Conservation (phyloP, 2,329 filamentous ascomycete genomes). For the Sclerotinia borealis region DNA sequence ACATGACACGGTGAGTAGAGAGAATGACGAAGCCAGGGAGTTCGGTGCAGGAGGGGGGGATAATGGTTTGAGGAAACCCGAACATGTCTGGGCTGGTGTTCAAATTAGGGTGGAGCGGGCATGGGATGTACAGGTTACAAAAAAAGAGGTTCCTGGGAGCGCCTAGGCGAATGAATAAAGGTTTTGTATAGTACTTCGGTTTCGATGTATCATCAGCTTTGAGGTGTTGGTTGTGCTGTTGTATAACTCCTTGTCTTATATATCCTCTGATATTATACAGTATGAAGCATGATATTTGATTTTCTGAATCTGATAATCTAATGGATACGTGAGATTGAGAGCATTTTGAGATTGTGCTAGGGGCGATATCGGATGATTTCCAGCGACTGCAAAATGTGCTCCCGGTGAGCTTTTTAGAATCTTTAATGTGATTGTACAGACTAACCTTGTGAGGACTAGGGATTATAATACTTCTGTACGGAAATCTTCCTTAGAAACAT, state of each 20-base stretch:
- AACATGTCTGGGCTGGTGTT: neutral
- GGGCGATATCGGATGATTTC: no score
- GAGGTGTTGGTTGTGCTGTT: neutral
- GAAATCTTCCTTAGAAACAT: neutral
- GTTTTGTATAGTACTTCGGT: no score
- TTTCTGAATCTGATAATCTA: accelerated
- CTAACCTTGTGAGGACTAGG: neutral
- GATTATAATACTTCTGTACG: neutral
- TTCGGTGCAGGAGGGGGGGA: neutral
- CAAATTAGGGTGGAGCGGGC: slow-evolving; percentile 5
- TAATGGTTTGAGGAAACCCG: neutral
- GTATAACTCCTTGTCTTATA: neutral
- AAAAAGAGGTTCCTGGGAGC: neutral
- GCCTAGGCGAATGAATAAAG: neutral
- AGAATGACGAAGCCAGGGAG: neutral
- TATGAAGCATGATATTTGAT: neutral
- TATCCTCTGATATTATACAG: neutral
- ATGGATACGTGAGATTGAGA: neutral
- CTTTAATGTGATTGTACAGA: neutral
- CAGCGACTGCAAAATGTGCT: neutral
- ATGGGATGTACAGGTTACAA: slow-evolving; percentile 4
- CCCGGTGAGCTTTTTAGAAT: neutral
- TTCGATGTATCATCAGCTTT: neutral
- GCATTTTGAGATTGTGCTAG: neutral
- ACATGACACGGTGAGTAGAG: neutral